Conservation (phyloP, 169 alveolate species). For the Miamiensis avidus region DNA sequence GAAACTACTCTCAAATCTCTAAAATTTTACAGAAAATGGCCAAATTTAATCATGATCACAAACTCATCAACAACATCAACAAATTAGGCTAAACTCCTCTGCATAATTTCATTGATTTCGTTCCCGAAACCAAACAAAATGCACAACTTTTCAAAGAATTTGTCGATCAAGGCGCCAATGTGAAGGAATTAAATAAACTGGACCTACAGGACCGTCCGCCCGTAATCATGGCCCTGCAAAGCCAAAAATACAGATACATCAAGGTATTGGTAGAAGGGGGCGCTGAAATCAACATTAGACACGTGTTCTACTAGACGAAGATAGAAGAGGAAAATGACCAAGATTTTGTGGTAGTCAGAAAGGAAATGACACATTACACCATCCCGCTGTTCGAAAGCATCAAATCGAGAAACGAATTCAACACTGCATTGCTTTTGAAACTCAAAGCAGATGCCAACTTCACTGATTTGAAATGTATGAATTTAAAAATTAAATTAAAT, state of each 20-base stretch:
- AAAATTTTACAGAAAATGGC: not conserved
- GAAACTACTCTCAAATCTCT: not conserved
- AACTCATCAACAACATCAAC: not conserved
- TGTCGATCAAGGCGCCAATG: not conserved
- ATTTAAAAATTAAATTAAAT: no score
- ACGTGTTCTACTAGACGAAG: not conserved
- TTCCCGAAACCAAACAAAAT: not conserved
- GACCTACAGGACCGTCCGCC: not conserved
- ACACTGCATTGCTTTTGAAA: not conserved
- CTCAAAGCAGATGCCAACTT: not conserved
- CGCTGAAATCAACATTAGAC: not conserved
- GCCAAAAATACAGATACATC: not conserved
- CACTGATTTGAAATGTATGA: not conserved
- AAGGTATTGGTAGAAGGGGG: not conserved
- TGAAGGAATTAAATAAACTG: no score
- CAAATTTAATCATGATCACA: no score
- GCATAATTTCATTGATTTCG: not conserved
- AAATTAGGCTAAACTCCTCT: not conserved
- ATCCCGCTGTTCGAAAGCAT: not conserved
- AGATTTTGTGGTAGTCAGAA: not conserved
- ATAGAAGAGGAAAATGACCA: not conserved
- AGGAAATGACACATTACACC: no score
- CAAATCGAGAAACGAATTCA: not conserved
- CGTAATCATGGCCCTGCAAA: not conserved
- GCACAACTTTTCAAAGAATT: not conserved